These are phyloP conservation scores for Solanum hybrid DNA, from an alignment of 305 asterid genomes.

Conservation along the genomic window DNA sequence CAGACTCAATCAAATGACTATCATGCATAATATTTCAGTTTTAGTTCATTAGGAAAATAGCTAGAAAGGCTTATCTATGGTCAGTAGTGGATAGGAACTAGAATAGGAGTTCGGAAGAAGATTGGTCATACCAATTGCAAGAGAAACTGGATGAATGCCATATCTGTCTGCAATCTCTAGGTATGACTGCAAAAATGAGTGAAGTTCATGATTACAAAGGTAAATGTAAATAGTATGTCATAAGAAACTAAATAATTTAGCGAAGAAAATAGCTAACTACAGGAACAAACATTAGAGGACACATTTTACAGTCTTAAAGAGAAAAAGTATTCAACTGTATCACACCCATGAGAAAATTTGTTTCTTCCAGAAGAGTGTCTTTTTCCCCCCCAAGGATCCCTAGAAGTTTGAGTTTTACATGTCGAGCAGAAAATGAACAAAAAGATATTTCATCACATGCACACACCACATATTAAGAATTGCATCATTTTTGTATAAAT, in stretches of 20 bases:
- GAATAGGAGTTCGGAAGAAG: background rate
- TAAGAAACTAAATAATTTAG: background rate
- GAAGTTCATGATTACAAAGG: conserved; percentile 13
- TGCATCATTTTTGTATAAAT: background rate
- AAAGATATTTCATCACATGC: background rate
- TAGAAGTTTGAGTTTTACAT: background rate
- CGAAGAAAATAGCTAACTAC: background rate
- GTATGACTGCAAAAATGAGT: conserved; percentile 42
- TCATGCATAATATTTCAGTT: background rate
- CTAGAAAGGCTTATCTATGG: background rate
- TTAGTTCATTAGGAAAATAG: background rate
- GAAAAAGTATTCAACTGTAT: background rate
- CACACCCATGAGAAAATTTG: background rate
- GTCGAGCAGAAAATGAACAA: background rate
- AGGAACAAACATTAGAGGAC: background rate
- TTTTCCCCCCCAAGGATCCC: background rate
- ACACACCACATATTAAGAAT: background rate
- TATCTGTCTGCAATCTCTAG: conserved; percentile 41
- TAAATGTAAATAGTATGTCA: background rate
- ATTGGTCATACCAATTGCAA: conserved; percentile 54
- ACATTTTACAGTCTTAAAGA: background rate
- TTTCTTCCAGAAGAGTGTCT: background rate
- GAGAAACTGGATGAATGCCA: conserved; percentile 66
- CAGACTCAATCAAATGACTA: background rate
- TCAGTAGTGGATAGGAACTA: background rate